Evolutionary conservation across 352 stramenopile genomes (phyloP), one percentile per base, ranked within the genome.

Genomic region (Pythium periplocum): DNA sequence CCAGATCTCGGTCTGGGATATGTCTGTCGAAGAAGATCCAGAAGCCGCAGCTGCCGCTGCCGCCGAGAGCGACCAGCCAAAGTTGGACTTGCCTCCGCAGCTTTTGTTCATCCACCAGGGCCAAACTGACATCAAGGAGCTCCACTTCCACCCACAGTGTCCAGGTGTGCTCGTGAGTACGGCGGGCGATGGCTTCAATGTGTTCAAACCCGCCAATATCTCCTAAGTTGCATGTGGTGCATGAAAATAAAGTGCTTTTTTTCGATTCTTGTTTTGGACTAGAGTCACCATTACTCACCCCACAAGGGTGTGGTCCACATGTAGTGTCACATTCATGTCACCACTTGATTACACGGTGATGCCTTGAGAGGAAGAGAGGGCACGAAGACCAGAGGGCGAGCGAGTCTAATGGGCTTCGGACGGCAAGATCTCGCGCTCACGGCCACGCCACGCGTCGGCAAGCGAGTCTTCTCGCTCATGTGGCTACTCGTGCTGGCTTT

Each of bases 61-160:
- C n/a, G 68, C 56, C 38, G 68, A 78, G 50, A 69, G 59, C 51
- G 68, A 54, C 43, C 68, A 73, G 41, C 69, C 73, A n/a, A 89
- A 91, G 66, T 54, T 92, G 53, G 87, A 98, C 52, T 78, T 99
- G 64, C 97, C 97, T 35, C 93, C 96, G 40, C 97, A 99, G 78
- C 84, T 99, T 41, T 82, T 99, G 31, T 99, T 99, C 79, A 96
- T 99, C 51, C 97, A 99, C 78, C 96, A 98, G 67, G 97, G 97
- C n/a, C 97, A 98, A 62, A 90, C 86, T 47, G 95, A 98, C 68
- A 98, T 98, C 72, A 99, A 99, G 78, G 97, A 99, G 75, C 75
- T 99, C 17, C 96, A 99, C 74, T 99, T 98, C 83, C 97, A 99
- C 81, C 96, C 90, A 45, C 97, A 99, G 77, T 98, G 98, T 56